phyloP scores from a whole-genome alignment of 2,329 filamentous ascomycete genomes.

The Plectosphaerella cucumerina region DNA sequence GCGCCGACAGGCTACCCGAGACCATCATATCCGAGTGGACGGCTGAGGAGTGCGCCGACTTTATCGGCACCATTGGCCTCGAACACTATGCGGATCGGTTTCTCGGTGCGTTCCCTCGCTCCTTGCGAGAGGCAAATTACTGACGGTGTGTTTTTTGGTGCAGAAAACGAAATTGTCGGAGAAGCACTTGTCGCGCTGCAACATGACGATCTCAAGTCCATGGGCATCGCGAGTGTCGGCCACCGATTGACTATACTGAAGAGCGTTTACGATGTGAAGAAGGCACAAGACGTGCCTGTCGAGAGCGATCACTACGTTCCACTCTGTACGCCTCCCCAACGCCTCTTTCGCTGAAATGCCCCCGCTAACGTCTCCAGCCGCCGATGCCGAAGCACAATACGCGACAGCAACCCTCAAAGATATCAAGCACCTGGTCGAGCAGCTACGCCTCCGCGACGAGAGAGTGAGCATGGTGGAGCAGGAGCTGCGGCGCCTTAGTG shows the following conservation, averaged over 20 bases:
- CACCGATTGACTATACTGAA: constrained; percentile 94
- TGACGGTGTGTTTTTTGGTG: background rate
- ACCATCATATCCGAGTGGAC: constrained; percentile 78
- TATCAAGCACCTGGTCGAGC: constrained; percentile 84
- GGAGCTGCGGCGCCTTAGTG: constrained; percentile 76
- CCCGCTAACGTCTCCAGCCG: constrained; percentile 52
- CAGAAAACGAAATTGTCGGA: constrained; percentile 92
- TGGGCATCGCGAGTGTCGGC: constrained; percentile 88
- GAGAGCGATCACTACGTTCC: constrained; percentile 94
- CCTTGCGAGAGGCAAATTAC: background rate
- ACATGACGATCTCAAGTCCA: constrained; percentile 91
- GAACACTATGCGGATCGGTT: constrained; percentile 80
- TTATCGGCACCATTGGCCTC: constrained; percentile 74
- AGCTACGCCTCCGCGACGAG: constrained; percentile 85
- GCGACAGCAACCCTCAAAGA: constrained; percentile 88
- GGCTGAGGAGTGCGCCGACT: constrained; percentile 85
- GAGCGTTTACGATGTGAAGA: constrained; percentile 93
- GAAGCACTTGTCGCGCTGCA: constrained; percentile 84
- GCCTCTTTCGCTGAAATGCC: background rate
- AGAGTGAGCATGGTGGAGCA: constrained; percentile 79
- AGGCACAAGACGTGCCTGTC: constrained; percentile 85
- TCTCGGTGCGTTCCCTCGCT: constrained; percentile 58
- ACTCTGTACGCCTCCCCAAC: constrained; percentile 61
- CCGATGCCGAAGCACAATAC: constrained; percentile 82
- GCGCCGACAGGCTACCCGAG: constrained; percentile 64